Evolutionary conservation across 2,329 filamentous ascomycete species (phyloP), one percentile per base, ranked within the genome.

Genomic region (Claviceps cyperi): DNA sequence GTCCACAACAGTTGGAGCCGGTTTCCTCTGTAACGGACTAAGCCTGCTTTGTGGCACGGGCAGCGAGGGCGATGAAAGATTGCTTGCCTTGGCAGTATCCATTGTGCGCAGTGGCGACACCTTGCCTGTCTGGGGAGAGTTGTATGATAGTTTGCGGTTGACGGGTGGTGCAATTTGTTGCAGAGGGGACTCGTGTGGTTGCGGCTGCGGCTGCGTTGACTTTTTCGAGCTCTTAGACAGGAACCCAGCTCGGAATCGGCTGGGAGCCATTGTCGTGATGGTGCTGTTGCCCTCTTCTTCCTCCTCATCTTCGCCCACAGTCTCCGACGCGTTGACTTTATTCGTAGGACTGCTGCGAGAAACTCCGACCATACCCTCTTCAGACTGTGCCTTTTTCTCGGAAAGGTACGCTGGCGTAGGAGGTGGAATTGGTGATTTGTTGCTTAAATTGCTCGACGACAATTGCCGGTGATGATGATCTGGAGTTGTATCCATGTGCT

Each of bases 241-340:
- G 64, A 95, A 95, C 5, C 91, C 91, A 2, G 89, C 77, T 59
- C 94, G 86, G 69, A 97, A 97, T 43, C 91, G 79, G 66, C 78
- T 85, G 47, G 78, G 78, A 36, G 66, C 57, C 21, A 43, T 38
- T 14, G 14, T 21, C 15, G 60, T 52, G 22, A 53, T 50, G 44
- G 56, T 53, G 44, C 55, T 63, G 15, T 51, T 64, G 14, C 64
- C 58, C 43, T 76, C 40, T 6, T 24, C 19, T 19, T 24, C 40
- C 13, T 43, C 19, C 1, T 22, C 11, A 1, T 43, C 40, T 13
- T 43, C 5, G 13, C 22, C 71, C 0, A 70, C 68, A 0, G 80
- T 63, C 41, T 83, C 76, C 7, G 28, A 39, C 8, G 35, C 35
- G 28, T 49, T 37, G 21, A 9, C 17, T 15, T 47, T 36, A 4